Conservation (phyloP, 1,284 basidiomycete genomes). For the Dichomitus squalens region DNA sequence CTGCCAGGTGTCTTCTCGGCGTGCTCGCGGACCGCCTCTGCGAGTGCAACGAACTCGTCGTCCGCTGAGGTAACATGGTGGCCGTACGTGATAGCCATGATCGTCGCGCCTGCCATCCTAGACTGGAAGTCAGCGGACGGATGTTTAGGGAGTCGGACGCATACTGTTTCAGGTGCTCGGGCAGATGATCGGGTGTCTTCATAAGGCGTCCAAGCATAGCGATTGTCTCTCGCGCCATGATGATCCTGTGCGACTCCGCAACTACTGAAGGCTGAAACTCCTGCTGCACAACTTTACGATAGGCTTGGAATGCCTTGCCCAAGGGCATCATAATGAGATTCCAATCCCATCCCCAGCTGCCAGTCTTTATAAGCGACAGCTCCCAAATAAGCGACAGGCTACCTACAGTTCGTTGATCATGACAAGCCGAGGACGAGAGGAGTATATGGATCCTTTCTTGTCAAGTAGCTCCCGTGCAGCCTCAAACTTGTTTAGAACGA, state of each 20-base stretch:
- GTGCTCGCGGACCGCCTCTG: constrained; percentile 12
- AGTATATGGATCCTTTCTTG: constrained; percentile 12
- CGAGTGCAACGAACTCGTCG: constrained; percentile 15
- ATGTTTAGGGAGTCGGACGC: neutral
- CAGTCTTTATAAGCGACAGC: neutral
- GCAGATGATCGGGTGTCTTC: neutral
- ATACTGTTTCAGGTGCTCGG: constrained; percentile 8
- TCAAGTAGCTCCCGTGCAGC: constrained; percentile 17
- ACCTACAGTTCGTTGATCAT: constrained; percentile 26
- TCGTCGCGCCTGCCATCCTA: constrained; percentile 16
- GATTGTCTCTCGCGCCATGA: neutral
- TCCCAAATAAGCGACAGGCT: neutral
- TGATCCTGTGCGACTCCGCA: neutral
- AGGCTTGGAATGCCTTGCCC: constrained; percentile 3
- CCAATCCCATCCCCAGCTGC: constrained; percentile 17
- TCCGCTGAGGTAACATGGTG: constrained; percentile 6
- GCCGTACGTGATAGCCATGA: constrained; percentile 22
- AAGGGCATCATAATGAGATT: constrained; percentile 16
- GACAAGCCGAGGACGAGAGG: constrained; percentile 6
- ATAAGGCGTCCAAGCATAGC: constrained; percentile 1
- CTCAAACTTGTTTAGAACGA: constrained; percentile 33
- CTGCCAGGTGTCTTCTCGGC: constrained; percentile 13
- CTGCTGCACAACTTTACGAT: constrained; percentile 14
- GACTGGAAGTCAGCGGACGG: too few relatives aligned
- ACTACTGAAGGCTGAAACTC: constrained; percentile 15